These are phyloP conservation scores for Paspalum vaginatum DNA, from an alignment of 176 grass and related monocot genomes.

Conservation along the genomic window DNA sequence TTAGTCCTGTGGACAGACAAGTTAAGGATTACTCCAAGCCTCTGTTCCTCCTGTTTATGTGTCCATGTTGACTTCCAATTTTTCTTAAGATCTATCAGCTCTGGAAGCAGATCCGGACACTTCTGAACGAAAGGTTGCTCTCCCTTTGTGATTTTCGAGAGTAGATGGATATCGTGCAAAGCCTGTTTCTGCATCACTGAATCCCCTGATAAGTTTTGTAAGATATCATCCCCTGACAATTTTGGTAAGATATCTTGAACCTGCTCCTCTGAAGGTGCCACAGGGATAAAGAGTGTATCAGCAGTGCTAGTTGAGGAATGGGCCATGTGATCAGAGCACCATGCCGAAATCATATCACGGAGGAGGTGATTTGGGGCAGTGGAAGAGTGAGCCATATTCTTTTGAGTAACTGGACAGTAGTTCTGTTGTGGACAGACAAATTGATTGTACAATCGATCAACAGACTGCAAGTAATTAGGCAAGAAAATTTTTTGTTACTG, in stretches of 20 bases:
- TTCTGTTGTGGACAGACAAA: conserved; percentile 1
- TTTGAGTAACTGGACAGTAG: conserved; percentile 20
- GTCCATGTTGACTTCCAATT: conserved; percentile 45
- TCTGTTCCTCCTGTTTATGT: conserved; percentile 35
- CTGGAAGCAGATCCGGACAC: conserved; percentile 21
- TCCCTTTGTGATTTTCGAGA: conserved; percentile 49
- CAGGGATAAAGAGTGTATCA: conserved; percentile 4
- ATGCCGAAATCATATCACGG: conserved; percentile 49
- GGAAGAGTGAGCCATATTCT: conserved; percentile 34
- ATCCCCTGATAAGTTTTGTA: conserved; percentile 32
- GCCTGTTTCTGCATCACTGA: conserved; percentile 35
- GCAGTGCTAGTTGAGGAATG: conserved; percentile 1
- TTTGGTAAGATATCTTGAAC: conserved; percentile 36
- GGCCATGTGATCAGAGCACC: conserved; percentile 38
- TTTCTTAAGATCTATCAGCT: conserved; percentile 41
- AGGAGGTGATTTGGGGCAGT: conserved; percentile 43
- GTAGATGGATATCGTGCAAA: conserved; percentile 34
- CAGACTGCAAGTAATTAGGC: conserved; percentile 39
- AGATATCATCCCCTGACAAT: conserved; percentile 32
- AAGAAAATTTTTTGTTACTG: conserved; percentile 14
- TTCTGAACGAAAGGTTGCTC: conserved; percentile 41
- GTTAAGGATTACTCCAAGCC: conserved; percentile 33
- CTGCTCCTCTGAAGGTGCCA: conserved; percentile 42
- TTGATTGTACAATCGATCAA: conserved; percentile 30
- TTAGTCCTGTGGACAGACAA: conserved; percentile 49